Base-by-base conservation (phyloP, 306 rosid genomes). In the Prunus padus region DNA sequence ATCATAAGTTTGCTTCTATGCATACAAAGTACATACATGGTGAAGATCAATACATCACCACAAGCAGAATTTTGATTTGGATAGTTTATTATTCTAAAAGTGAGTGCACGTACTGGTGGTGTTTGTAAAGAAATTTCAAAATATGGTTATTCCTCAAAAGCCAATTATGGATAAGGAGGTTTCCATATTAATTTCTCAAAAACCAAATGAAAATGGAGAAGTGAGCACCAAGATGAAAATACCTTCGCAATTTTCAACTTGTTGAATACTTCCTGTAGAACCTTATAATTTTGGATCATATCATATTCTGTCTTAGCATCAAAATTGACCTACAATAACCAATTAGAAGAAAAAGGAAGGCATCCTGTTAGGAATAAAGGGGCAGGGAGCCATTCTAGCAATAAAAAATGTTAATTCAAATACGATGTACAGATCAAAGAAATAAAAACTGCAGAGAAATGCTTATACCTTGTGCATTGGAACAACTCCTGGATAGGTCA, bases 201-300 rank as follows among this genome's bases (percentile, higher is more conserved):
- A 49, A 37, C 37, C 28, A 1, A 14, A 19, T 46, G 8, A n/a
- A 23, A 28, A 1, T 10, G 68, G 47, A 5, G 45, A 50, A 47
- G 14, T 20, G 7, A 11, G 13, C 31, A 11, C 52, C 31, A 11
- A 20, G n/a, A 67, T 56, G 42, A 73, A 33, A 60, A 56, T 78
- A 93, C 98, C 96, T 93, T 91, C 1, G 88, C 90, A 63, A 93
- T 89, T 84, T 93, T 93, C 81, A 93, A 77, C 83, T 87, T 93
- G 87, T 88, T 93, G 86, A 93, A 88, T 50, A 88, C 97, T 1
- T 91, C 98, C 89, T 93, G 98, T 67, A 93, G 87, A 82, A 93
- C 77, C 89, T 93, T 93, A 82, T 93, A 93, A 81, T 93, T 93
- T 81, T 93, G 98, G 86, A 93, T 93, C 98, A 89, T 93, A 75